Evolutionary conservation across 2,329 filamentous ascomycete species (phyloP), one percentile per base, ranked within the genome.

Genomic region (Hypoxylon sp.): DNA sequence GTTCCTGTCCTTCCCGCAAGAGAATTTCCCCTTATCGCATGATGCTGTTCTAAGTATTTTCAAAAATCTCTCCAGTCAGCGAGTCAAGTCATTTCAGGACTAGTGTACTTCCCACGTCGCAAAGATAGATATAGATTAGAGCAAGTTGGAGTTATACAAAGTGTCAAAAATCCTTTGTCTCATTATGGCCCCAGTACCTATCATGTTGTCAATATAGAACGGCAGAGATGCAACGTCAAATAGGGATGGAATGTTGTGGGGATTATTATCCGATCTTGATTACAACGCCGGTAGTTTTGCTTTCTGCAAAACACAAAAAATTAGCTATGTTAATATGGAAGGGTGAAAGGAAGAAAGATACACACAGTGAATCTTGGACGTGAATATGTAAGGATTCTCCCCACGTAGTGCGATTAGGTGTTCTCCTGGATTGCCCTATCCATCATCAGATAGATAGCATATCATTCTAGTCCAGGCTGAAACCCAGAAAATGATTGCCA

Each of bases 1-100:
- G 30, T 26, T n/a, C 24, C 44, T 48, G 44, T 48, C 44, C 20
- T 48, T 28, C 44, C 24, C 24, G 44, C 44, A n/a, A 26, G 44
- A 26, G 15, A 46, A 28, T 17, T 30, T 4, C 8, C 19, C 24
- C 7, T 28, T 30, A 17, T 30, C 28, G 24, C 8, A 48, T 30
- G 10, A 28, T 10, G 24, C 24, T 8, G 44, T 1, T 17, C 19
- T 48, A 6, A 17, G 44, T 28, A n/a, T 28, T n/a, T n/a, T 46
- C 43, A 46, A 11, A 46, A 2, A 26, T 46, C 20, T n/a, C 13
- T 10, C 22, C 4, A 26, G 43, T 46, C n/a, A 46, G 22, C 43
- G 43, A 46, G 43, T 46, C 20, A 17, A 26, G n/a, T 19, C 24
- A 28, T 26, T 28, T 28, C 24, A 48, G 30, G 24, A 20, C 17